Conservation (phyloP, 179 eudicot species). For the Spinacia oleracea region DNA sequence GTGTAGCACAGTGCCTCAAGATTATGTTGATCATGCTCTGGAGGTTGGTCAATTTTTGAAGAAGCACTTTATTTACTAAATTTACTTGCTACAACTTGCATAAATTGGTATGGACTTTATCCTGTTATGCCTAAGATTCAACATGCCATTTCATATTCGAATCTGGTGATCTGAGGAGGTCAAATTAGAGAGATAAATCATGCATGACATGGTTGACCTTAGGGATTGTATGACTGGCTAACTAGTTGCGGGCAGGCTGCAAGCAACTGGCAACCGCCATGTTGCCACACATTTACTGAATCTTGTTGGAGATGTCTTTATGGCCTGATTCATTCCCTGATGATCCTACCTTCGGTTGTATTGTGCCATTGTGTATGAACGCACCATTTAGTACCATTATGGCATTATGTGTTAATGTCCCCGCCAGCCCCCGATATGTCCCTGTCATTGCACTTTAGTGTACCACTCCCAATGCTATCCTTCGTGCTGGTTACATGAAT, state of each 20-base stretch:
- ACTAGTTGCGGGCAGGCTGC: background rate
- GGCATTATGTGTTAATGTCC: too few species aligned
- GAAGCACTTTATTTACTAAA: background rate
- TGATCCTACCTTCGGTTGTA: background rate
- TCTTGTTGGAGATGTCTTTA: background rate
- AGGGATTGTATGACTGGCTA: background rate
- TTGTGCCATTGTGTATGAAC: background rate
- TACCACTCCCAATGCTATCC: background rate
- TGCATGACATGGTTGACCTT: background rate
- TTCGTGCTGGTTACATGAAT: background rate
- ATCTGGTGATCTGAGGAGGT: background rate
- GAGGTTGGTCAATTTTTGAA: slow-evolving; percentile 38
- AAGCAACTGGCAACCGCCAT: background rate
- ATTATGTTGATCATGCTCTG: slow-evolving; percentile 51
- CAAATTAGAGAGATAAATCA: background rate
- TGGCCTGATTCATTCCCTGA: background rate
- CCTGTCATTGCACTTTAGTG: background rate
- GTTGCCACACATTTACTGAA: background rate
- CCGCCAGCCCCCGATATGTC: background rate
- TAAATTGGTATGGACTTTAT: background rate
- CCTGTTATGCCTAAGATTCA: background rate
- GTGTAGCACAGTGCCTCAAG: slow-evolving; percentile 41
- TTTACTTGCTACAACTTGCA: background rate
- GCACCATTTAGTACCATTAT: background rate
- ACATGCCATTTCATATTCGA: background rate